Evolutionary conservation across 192 early-diverging fungal species (phyloP).

Genomic region (Backusella psychrophila): DNA sequence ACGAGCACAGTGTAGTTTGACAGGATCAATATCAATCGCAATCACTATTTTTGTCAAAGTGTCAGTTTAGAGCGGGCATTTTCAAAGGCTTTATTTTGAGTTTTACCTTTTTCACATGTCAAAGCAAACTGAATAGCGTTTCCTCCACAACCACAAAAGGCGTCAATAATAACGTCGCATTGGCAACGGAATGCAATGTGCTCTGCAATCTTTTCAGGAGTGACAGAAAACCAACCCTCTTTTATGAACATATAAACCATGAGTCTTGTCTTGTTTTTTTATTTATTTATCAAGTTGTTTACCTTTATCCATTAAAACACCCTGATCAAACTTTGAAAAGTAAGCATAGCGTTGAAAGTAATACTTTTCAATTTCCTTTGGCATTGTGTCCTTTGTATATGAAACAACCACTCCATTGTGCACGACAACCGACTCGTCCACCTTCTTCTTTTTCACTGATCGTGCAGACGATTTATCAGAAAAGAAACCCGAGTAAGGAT

Average conservation of each 20-base stretch:
- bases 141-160: constrained; percentile 95
- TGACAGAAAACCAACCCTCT: constrained; percentile 95
- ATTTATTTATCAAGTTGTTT: background rate
- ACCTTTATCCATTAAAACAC: constrained; percentile 84
- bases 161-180: constrained; percentile 76
- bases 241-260: background rate
- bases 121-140: constrained; percentile 96
- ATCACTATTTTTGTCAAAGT: constrained; percentile 54
- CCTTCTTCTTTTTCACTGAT: background rate
- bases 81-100: constrained; percentile 3
- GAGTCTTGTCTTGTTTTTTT: background rate
- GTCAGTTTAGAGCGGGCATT: background rate
- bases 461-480: background rate
- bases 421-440: background rate
- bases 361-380: constrained; percentile 42
- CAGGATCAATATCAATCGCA: constrained; percentile 87
- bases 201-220: constrained; percentile 84
- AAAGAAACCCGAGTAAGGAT: constrained; percentile 6
- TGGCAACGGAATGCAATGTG: constrained; percentile 73
- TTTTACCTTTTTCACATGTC: constrained; percentile 68
- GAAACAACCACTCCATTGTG: constrained; percentile 20
- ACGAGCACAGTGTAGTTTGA: constrained; percentile 73
- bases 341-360: constrained; percentile 80
- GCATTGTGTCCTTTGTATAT: constrained; percentile 33
- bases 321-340: constrained; percentile 85